Conservation (phyloP, 257 asterid genomes). For the Cinchona pubescens region DNA sequence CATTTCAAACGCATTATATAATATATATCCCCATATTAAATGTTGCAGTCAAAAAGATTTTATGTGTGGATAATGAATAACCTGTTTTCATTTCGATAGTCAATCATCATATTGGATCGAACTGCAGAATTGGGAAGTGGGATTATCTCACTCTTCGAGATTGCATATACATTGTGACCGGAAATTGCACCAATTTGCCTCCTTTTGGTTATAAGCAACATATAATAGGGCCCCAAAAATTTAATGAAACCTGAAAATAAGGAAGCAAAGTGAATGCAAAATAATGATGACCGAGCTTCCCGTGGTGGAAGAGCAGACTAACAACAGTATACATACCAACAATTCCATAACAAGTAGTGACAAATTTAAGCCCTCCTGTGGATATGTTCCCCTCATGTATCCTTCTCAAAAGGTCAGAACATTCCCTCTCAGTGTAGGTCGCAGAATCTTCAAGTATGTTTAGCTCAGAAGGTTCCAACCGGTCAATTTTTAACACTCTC, state of each 20-base stretch:
- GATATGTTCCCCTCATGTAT: conserved; percentile 82
- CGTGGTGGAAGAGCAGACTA: conserved; percentile 8
- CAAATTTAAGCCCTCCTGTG: conserved; percentile 88
- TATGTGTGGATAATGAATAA: conserved; percentile 24
- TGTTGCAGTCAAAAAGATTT: background rate
- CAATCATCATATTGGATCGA: conserved; percentile 51
- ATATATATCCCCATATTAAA: background rate
- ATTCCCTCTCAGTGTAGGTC: conserved; percentile 73
- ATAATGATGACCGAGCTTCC: conserved; percentile 12
- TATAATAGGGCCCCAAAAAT: conserved; percentile 89
- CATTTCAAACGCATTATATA: background rate
- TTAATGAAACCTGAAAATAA: conserved; percentile 71
- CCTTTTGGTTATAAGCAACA: conserved; percentile 89
- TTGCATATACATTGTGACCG: conserved; percentile 79
- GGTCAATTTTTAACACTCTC: conserved; percentile 85
- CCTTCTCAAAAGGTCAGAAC: conserved; percentile 85
- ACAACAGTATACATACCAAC: conserved; percentile 59
- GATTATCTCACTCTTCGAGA: conserved; percentile 75
- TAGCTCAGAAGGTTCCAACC: conserved; percentile 79
- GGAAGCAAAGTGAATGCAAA: conserved; percentile 13
- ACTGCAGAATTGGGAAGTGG: conserved; percentile 71
- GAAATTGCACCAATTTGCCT: conserved; percentile 82
- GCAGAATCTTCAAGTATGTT: conserved; percentile 78
- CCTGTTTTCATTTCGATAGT: conserved; percentile 80
- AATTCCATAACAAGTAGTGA: conserved; percentile 93